Percentiles rank a stretch among this genome's conserved stretches.
phyloP scores from a whole-genome alignment of 2,329 filamentous ascomycete genomes.

The Xylariaceae sp. region DNA sequence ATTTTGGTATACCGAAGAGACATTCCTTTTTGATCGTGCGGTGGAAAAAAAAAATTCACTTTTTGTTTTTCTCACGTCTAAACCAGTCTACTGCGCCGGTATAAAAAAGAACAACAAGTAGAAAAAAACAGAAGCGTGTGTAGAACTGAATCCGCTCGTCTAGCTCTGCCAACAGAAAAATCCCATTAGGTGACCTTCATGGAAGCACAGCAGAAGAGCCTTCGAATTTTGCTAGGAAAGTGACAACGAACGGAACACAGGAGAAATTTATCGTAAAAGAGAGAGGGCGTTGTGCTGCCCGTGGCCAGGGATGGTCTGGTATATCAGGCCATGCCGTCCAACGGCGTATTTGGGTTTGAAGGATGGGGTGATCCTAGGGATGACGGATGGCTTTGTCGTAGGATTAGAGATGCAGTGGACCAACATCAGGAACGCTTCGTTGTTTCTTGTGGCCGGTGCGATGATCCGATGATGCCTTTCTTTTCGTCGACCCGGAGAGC shows the following conservation, averaged over 20 bases:
- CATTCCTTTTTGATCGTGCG: no score
- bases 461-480: constrained; percentile 47
- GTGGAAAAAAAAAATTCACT: no score
- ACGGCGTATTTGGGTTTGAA: constrained; percentile 14
- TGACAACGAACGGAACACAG: constrained; percentile 1
- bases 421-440: constrained; percentile 54
- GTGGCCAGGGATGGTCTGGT: constrained; percentile 19
- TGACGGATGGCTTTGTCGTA: not conserved
- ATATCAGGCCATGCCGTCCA: constrained; percentile 19
- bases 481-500: constrained; percentile 45
- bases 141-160: not conserved
- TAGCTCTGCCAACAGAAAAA: not conserved
- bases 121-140: not conserved
- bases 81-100: not conserved
- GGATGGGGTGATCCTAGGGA: not conserved
- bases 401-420: constrained; percentile 40
- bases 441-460: constrained; percentile 48
- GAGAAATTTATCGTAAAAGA: not conserved
- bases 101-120: not conserved
- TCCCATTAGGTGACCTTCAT: not conserved
- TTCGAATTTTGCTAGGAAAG: not conserved
- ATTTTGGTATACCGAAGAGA: no score
- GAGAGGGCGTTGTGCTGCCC: constrained; percentile 7
- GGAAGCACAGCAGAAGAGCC: not conserved
- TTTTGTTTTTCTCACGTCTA: not conserved